Evolutionary conservation across 2,329 filamentous ascomycete genomes (phyloP).

Genomic region (Hypoxylon sp.): DNA sequence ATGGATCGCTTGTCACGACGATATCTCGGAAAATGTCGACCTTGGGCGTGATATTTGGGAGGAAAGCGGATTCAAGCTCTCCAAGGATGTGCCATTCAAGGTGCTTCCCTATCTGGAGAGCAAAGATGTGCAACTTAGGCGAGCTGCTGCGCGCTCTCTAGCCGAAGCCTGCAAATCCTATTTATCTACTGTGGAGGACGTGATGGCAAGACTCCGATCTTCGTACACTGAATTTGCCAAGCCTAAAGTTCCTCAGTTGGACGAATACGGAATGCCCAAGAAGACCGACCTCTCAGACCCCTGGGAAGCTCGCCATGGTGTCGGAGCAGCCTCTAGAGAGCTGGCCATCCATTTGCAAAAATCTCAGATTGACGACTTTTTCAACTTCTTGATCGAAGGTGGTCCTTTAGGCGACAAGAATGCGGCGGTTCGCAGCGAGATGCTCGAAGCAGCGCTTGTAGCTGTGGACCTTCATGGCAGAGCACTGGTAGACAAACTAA

Average conservation of each 20-base stretch:
- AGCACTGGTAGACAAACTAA: constrained; percentile 84
- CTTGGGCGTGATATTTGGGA: constrained; percentile 93
- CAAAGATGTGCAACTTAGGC: constrained; percentile 82
- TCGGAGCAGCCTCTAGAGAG: constrained; percentile 87
- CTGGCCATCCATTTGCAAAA: constrained; percentile 77
- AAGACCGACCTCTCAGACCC: constrained; percentile 89
- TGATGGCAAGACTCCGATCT: constrained; percentile 74
- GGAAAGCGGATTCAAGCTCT: constrained; percentile 83
- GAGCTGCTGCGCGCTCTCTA: constrained; percentile 84
- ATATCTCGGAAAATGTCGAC: constrained; percentile 86
- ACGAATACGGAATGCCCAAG: constrained; percentile 93
- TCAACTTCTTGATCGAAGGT: constrained; percentile 85
- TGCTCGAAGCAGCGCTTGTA: constrained; percentile 88
- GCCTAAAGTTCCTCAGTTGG: constrained; percentile 83
- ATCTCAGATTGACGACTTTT: constrained; percentile 78
- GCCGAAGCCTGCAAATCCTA: constrained; percentile 77
- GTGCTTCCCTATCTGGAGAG: constrained; percentile 84
- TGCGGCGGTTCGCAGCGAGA: constrained; percentile 81
- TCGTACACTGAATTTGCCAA: constrained; percentile 84
- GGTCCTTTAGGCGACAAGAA: constrained; percentile 90
- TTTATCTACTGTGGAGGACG: constrained; percentile 67
- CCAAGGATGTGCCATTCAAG: constrained; percentile 71
- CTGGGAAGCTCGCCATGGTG: constrained; percentile 91
- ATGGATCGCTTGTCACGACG: constrained; percentile 93
- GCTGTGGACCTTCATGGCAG: constrained; percentile 86